Conservation (phyloP, 2,329 filamentous ascomycete species). For the Xylariaceae sp. region DNA sequence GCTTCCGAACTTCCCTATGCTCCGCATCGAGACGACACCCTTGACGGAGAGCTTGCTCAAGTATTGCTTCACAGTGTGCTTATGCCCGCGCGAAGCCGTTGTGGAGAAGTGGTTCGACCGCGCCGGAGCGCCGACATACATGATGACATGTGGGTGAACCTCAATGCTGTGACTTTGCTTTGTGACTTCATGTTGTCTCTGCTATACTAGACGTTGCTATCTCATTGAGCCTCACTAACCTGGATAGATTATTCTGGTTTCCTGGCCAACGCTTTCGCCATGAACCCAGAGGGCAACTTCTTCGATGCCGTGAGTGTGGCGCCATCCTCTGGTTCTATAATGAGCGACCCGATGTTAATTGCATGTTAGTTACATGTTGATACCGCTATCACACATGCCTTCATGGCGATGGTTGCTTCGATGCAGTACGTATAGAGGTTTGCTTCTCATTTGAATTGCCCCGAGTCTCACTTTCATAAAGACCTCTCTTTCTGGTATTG, state of each 20-base stretch:
- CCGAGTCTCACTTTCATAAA: not conserved
- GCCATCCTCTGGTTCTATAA: not conserved
- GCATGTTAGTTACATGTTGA: constrained; percentile 29
- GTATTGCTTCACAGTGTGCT: constrained; percentile 33
- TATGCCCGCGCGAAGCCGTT: constrained; percentile 30
- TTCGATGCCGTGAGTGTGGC: constrained; percentile 28
- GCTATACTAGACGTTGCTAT: not conserved
- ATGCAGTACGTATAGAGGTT: constrained; percentile 27
- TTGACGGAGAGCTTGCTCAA: constrained; percentile 32
- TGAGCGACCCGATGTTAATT: constrained; percentile 8
- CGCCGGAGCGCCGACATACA: constrained; percentile 31
- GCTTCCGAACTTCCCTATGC: constrained; percentile 30
- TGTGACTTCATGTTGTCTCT: not conserved
- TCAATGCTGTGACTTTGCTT: not conserved
- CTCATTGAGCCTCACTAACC: constrained; percentile 10
- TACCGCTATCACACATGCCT: constrained; percentile 32
- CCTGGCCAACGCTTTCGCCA: constrained; percentile 31
- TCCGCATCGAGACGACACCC: constrained; percentile 32
- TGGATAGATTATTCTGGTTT: constrained; percentile 30
- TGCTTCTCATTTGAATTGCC: not conserved
- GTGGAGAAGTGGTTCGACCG: constrained; percentile 33
- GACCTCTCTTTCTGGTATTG: not conserved
- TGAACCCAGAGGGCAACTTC: constrained; percentile 32
- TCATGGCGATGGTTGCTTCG: constrained; percentile 33
- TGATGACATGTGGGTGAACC: constrained; percentile 30